Percentiles rank a stretch among this genome's conserved stretches.
phyloP scores from a whole-genome alignment of 305 asterid species.

The Fraxinus angustifolia region DNA sequence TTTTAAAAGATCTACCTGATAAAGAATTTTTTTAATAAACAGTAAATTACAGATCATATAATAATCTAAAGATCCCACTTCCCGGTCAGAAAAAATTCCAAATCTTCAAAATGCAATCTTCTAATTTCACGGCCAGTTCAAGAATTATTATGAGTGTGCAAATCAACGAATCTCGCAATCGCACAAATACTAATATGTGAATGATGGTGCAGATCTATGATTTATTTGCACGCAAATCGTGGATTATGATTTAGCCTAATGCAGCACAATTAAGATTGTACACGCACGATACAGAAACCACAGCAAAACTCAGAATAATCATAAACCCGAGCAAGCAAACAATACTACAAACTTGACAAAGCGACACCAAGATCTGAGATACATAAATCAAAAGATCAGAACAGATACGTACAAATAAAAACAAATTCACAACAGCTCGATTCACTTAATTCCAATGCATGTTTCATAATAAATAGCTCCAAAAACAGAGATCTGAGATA shows the following conservation, averaged over 20 bases:
- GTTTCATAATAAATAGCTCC: constrained; percentile 25
- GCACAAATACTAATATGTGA: not conserved
- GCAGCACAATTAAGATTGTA: constrained; percentile 3
- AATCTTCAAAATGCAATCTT: not conserved
- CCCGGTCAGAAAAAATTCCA: not conserved
- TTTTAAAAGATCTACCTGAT: too few relatives aligned
- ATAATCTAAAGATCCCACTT: not conserved
- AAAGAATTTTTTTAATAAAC: not conserved
- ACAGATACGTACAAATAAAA: not conserved
- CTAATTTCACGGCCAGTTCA: not conserved
- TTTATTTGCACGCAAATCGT: constrained; percentile 19
- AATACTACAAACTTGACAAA: not conserved
- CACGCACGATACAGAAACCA: constrained; percentile 18
- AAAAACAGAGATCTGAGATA: constrained; percentile 36
- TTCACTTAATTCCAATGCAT: constrained; percentile 23
- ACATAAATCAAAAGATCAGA: not conserved
- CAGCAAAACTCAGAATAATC: not conserved
- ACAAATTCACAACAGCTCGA: constrained; percentile 2
- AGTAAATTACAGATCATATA: not conserved
- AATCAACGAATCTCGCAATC: constrained; percentile 5
- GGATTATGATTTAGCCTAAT: constrained; percentile 21
- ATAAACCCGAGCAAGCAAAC: not conserved
- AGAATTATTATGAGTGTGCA: constrained; percentile 19
- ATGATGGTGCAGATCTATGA: constrained; percentile 29
- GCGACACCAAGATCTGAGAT: not conserved